A percentile compares a stretch with the other conserved stretches of the same genome.
These are phyloP conservation scores for Ophiostoma piceae DNA, from an alignment of 2,329 filamentous ascomycete species.

Conservation along the genomic window DNA sequence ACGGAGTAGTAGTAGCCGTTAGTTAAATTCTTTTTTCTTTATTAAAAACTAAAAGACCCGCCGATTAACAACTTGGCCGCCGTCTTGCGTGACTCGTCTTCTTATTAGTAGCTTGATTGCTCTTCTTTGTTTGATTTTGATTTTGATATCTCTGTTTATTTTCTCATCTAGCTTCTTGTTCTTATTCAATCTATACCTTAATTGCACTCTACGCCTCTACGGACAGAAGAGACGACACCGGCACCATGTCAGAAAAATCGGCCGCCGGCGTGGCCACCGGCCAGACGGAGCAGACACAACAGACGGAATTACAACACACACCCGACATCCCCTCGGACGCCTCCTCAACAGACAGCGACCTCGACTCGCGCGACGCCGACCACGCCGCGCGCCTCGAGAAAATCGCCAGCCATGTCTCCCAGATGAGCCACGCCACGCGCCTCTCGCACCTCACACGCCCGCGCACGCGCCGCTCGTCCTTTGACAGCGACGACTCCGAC, in stretches of 20 bases:
- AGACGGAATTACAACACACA: too few relatives aligned
- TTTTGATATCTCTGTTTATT: background rate
- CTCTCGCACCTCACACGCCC: constrained; percentile 12
- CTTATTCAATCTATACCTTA: background rate
- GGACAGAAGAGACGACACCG: too few relatives aligned
- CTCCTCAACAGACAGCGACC: constrained; percentile 13
- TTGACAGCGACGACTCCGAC: constrained; percentile 25
- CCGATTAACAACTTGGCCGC: background rate
- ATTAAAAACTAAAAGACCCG: background rate
- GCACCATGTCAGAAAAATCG: constrained; percentile 11
- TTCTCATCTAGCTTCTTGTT: background rate
- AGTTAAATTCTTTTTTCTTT: background rate
- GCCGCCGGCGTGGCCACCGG: constrained; percentile 3
- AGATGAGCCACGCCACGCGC: constrained; percentile 15
- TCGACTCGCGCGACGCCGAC: constrained; percentile 7
- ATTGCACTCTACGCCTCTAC: too few relatives aligned
- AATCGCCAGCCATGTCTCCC: constrained; percentile 16
- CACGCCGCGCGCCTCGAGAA: constrained; percentile 14
- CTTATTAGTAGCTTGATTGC: constrained; percentile 4
- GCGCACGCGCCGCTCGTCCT: constrained; percentile 18
- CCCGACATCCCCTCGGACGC: constrained; percentile 12
- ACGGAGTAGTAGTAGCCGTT: background rate
- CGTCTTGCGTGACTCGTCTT: constrained; percentile 8
- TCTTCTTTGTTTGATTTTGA: background rate
- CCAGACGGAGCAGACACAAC: background rate